phyloP scores from a whole-genome alignment of 495 filamentous ascomycete species.

The Filosporella fistucella region DNA sequence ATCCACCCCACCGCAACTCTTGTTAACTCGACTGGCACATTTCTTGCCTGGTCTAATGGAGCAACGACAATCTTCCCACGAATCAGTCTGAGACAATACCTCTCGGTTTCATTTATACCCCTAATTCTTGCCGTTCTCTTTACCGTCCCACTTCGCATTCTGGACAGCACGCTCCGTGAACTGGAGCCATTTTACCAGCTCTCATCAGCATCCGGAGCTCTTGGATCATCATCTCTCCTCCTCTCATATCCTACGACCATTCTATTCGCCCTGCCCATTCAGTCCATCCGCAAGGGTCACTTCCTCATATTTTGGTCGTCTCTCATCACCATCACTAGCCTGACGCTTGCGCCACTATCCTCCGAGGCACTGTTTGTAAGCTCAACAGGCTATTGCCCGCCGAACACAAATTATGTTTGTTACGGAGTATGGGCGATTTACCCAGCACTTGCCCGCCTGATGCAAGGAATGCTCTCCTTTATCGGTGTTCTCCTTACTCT shows the following conservation, averaged over 20 bases:
- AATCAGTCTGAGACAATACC: conserved; percentile 9
- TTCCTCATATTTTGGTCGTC: conserved; percentile 8
- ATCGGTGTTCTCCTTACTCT: conserved; percentile 3
- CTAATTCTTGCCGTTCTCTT: conserved; percentile 9
- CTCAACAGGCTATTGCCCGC: conserved; percentile 1
- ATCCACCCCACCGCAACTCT: conserved; percentile 2
- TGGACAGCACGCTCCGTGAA: conserved; percentile 11
- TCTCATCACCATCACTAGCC: conserved; percentile 1
- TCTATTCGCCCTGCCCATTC: conserved; percentile 3
- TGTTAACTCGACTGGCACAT: conserved; percentile 14
- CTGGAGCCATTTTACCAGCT: conserved; percentile 18
- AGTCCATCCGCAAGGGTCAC: conserved; percentile 6
- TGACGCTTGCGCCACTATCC: conserved; percentile 9
- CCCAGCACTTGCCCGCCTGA: conserved; percentile 2
- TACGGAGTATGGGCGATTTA: conserved; percentile 9
- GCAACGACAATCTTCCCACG: not conserved
- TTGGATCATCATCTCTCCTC: conserved; percentile 2
- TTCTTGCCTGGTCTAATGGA: conserved; percentile 3
- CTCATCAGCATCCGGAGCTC: not conserved
- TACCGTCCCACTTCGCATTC: conserved; percentile 11
- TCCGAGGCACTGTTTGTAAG: conserved; percentile 10
- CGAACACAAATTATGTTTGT: not conserved
- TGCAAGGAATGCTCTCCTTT: conserved; percentile 8
- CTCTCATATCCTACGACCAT: conserved; percentile 6
- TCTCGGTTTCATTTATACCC: conserved; percentile 9